A percentile compares a stretch with the other conserved stretches of the same genome.
These are phyloP conservation scores for Leccinum variabile DNA, from an alignment of 1,284 basidiomycete genomes.

Conservation along the genomic window DNA sequence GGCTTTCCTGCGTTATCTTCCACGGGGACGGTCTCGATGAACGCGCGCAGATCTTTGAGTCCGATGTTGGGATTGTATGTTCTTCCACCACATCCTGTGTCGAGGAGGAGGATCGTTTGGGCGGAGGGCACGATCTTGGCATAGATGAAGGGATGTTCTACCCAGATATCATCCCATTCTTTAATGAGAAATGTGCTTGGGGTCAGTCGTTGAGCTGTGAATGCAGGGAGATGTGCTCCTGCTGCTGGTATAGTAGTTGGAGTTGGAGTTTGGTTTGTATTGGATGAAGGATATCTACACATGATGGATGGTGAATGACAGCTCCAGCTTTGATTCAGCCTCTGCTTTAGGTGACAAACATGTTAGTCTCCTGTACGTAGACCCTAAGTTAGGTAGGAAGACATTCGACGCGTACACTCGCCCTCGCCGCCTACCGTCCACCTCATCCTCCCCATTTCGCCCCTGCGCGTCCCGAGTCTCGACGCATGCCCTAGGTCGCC, in stretches of 20 bases:
- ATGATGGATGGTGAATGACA: conserved; percentile 1
- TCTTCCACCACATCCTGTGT: conserved; percentile 54
- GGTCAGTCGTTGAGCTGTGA: conserved; percentile 47
- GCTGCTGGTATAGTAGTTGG: not conserved
- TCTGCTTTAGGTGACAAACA: not conserved
- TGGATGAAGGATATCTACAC: conserved; percentile 8
- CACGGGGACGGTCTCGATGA: conserved; percentile 48
- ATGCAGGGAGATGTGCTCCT: conserved; percentile 31
- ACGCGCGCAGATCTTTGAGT: conserved; percentile 46
- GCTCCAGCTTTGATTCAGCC: not conserved
- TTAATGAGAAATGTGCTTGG: conserved; percentile 49
- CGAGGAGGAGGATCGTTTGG: conserved; percentile 47
- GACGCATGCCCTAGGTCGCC: no score
- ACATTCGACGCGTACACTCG: no score
- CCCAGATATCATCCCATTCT: conserved; percentile 52
- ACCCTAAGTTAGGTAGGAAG: no score
- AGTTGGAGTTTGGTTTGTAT: not conserved
- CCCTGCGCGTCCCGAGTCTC: no score
- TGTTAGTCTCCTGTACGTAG: no score
- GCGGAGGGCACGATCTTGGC: conserved; percentile 43
- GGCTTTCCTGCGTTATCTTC: conserved; percentile 43
- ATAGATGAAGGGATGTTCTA: conserved; percentile 56
- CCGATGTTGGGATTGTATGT: conserved; percentile 41
- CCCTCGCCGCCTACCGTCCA: no score
- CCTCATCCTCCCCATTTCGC: no score